A percentile compares a stretch with the other conserved stretches of the same genome.
Evolutionary conservation across 371 early-diverging fungal species (phyloP).

Genomic region (Mortierella sp.): DNA sequence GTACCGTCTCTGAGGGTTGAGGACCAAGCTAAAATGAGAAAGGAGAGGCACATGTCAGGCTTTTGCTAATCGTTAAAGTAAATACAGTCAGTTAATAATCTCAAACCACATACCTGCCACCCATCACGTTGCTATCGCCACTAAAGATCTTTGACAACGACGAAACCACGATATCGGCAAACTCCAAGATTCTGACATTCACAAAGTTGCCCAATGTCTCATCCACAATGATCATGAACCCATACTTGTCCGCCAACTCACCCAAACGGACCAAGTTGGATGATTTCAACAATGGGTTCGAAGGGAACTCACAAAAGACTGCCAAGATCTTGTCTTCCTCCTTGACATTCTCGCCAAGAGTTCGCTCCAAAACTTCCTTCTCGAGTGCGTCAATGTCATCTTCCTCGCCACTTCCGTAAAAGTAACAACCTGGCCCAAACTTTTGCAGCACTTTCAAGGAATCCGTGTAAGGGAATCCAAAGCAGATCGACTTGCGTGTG

Average conservation of each 20-base stretch:
- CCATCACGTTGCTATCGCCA: slow-evolving; percentile 98
- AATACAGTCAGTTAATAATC: background rate
- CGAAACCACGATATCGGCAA: slow-evolving; percentile 92
- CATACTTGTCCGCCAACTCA: slow-evolving; percentile 79
- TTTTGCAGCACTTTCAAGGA: slow-evolving; percentile 95
- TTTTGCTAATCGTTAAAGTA: background rate
- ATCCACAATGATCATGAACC: slow-evolving; percentile 89
- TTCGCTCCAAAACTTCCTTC: slow-evolving; percentile 55
- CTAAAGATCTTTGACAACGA: slow-evolving; percentile 95
- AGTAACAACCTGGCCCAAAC: slow-evolving; percentile 90
- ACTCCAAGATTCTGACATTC: slow-evolving; percentile 82
- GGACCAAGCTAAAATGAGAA: slow-evolving; percentile 71
- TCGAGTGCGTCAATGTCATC: slow-evolving; percentile 80
- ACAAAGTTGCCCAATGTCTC: slow-evolving; percentile 95
- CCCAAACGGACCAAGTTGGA: slow-evolving; percentile 83
- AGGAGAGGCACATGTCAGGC: background rate
- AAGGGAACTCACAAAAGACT: slow-evolving; percentile 93
- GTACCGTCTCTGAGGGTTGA: slow-evolving; percentile 80
- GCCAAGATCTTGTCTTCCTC: slow-evolving; percentile 77
- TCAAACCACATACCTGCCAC: slow-evolving; percentile 76
- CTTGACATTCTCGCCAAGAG: slow-evolving; percentile 32
- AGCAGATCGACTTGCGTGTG: slow-evolving; percentile 85
- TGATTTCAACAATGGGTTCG: slow-evolving; percentile 92
- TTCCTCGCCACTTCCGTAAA: slow-evolving; percentile 87
- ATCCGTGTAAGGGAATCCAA: slow-evolving; percentile 96